Base-by-base conservation (phyloP, 306 rosid genomes). In the Prinsepia uniflora region DNA sequence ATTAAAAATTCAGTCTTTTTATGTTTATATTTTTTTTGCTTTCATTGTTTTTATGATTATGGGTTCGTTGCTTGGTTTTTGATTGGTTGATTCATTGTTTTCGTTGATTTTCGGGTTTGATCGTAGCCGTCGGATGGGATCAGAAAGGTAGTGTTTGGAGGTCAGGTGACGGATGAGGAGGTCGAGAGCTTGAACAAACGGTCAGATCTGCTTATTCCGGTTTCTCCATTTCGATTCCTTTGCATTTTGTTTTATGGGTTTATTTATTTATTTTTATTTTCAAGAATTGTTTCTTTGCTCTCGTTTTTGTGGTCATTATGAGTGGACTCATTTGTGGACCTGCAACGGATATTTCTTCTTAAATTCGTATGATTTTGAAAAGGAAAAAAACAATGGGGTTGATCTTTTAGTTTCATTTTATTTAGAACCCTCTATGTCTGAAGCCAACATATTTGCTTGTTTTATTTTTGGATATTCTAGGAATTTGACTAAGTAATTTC, bases 111-210 rank as follows among this genome's bases (percentile, higher is more conserved):
- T 5, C 2, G 67, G 69, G 6, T 15, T 55, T 71, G 46, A 68
- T 76, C 77, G 24, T 67, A 94, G 99, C 99, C 99, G 72, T 94
- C 97, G 64, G 97, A 91, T 91, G 99, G 99, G 89, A 91, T 94
- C 90, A 82, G 91, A 24, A 94, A 91, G 82, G 97, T 89, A 63
- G 99, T 94, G 47, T 94, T 94, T 79, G 99, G 99, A 13, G 97
- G 99, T 42, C 99, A 91, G 87, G 97, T 94, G 59, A 94, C 97
- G 48, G 99, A 94, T 30, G 99, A 94, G 76, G 99, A 94, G 83
- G 84, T 81, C 24, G 88, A 91, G 83, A 82, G 75, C 85, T 86
- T 94, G 78, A 94, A 91, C 91, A 91, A 89, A 87, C 82, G 96
- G 99, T 94, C 87, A 92, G 96, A 94, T 91, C 97, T 89, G 68